A percentile compares a stretch with the other conserved stretches of the same genome.
Evolutionary conservation across 257 asterid species (phyloP).

Genomic region (Solanum chaucha): DNA sequence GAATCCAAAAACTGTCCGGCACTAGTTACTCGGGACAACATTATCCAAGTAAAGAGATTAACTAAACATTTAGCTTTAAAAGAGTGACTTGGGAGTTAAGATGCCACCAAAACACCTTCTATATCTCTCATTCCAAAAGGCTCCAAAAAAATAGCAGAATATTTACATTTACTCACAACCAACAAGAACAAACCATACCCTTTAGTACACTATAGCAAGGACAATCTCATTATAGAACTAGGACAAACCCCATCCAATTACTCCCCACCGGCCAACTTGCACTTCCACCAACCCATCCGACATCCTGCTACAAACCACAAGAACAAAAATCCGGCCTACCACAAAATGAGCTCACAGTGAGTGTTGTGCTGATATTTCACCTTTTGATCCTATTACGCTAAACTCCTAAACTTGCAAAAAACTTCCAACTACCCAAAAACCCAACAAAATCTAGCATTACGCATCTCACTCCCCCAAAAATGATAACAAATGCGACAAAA

Average conservation of each 20-base stretch:
- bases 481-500: not conserved
- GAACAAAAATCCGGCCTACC: not conserved
- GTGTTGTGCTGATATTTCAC: not conserved
- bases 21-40: not conserved
- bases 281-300: not conserved
- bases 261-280: not conserved
- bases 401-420: not conserved
- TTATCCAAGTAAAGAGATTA: not conserved
- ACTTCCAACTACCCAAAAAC: not conserved
- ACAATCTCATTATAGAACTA: not conserved
- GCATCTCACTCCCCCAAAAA: not conserved
- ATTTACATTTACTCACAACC: not conserved
- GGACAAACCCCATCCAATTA: not conserved
- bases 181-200: not conserved
- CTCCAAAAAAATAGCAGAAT: not conserved
- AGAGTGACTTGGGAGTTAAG: not conserved
- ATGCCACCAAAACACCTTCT: not conserved
- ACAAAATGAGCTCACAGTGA: not conserved
- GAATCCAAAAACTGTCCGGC: not conserved
- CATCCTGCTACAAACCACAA: not conserved
- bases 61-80: not conserved
- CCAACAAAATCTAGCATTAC: not conserved
- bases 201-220: not conserved
- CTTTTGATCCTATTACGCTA: not conserved
- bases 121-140: not conserved